Base-by-base conservation (phyloP, 164 flowering plant species). In the Nymphaea thermarum region DNA sequence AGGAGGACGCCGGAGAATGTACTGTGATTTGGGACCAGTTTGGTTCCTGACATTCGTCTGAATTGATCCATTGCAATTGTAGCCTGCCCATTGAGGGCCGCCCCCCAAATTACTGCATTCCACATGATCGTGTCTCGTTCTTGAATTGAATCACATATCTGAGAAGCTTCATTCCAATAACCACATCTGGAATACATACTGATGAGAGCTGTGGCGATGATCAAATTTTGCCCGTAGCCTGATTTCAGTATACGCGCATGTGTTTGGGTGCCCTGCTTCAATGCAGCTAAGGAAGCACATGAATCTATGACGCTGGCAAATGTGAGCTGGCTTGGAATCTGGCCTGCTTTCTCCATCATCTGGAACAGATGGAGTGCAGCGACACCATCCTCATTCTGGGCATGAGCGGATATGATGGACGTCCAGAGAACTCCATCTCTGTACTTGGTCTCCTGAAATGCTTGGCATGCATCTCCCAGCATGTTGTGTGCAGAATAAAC, bases 401-500 rank as follows among this genome's bases (percentile, higher is more conserved):
- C 97, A 74, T 84, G 85, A 55, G 90, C 94, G 90, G 86, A 84
- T 51, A 88, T 80, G 41, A 90, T 78, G 61, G 81, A 87, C 77
- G 88, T 87, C 97, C 97, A 90, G 47, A 89, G 83, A 55, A 88
- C 83, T 14, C 76, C 76, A 75, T 87, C 87, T 70, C 75, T 77
- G 2, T 63, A 44, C 14, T 82, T 82, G 83, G 88, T 80, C 55
- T 43, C 71, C 65, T 90, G 77, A 47, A 90, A 90, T 44, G 82
- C 83, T 64, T 71, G 75, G 67, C 88, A 77, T 7, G 92, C 71
- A 60, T 80, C 55, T 62, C 60, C 65, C 75, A 90, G 73, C 74
- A 83, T 81, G 15, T 93, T 91, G 67, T 87, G 84, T 73, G 87
- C 86, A 8, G 87, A 87, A 71, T 89, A 89, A 89, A 87, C 86